phyloP scores from a whole-genome alignment of 306 rosid genomes.

The Mimosa bimucronata region DNA sequence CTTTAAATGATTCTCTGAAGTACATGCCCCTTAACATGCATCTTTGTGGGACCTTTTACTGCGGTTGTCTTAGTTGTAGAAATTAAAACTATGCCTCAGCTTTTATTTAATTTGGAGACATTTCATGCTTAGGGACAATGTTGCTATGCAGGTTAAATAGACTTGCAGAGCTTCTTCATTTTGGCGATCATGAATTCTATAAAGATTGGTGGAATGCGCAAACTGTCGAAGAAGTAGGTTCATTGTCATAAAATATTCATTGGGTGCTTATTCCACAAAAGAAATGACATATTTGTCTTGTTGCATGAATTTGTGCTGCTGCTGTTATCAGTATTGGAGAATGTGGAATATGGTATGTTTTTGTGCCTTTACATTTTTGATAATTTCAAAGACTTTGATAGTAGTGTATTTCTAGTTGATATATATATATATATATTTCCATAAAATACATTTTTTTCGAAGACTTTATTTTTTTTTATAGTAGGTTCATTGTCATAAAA shows the following conservation, averaged over 20 bases:
- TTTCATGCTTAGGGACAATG: constrained; percentile 37
- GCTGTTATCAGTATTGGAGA: constrained; percentile 91
- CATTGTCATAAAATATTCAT: constrained; percentile 31
- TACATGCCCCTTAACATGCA: no score
- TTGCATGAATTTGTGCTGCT: constrained; percentile 45
- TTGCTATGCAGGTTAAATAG: constrained; percentile 81
- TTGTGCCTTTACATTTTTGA: constrained; percentile 23
- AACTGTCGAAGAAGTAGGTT: constrained; percentile 86
- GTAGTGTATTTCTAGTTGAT: neutral
- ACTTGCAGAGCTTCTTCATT: constrained; percentile 91
- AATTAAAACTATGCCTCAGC: constrained; percentile 21
- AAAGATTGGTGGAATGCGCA: constrained; percentile 99
- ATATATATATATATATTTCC: neutral
- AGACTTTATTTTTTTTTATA: no score
- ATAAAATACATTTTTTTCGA: no score
- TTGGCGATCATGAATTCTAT: constrained; percentile 98
- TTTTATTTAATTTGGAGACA: constrained; percentile 26
- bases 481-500: constrained; percentile 34
- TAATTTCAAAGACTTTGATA: constrained; percentile 20
- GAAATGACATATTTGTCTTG: constrained; percentile 42
- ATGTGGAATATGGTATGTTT: constrained; percentile 96
- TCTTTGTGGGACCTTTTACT: no score
- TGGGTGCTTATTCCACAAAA: constrained; percentile 25
- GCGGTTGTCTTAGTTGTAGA: constrained; percentile 24
- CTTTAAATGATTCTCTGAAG: no score